Evolutionary conservation across 78 protist species (phyloP).

Genomic region (Pigoraptor vietnamica): DNA sequence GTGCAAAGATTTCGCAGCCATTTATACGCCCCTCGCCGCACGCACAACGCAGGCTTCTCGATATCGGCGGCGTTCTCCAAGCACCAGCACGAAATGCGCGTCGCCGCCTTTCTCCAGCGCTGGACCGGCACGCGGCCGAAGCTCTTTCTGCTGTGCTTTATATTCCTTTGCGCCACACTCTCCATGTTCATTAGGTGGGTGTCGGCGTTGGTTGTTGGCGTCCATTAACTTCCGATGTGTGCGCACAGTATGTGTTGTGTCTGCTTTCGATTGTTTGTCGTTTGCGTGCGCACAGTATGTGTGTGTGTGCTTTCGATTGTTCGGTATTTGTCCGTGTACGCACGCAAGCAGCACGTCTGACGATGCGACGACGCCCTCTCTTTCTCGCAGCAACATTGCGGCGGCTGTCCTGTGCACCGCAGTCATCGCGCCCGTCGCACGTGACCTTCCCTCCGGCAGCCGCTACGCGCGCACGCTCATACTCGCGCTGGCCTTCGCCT

Average conservation of each 20-base stretch:
- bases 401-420: slow-evolving; percentile 20
- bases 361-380: too few species aligned
- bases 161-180: not conserved
- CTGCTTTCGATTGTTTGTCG: too few species aligned
- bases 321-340: too few species aligned
- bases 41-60: not conserved
- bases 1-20: too few species aligned
- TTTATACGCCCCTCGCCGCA: too few species aligned
- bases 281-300: too few species aligned
- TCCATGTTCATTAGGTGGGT: slow-evolving; percentile 8
- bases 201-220: too few species aligned
- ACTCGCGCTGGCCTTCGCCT: slow-evolving; percentile 31
- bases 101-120: not conserved
- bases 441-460: not conserved
- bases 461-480: not conserved
- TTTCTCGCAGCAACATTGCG: slow-evolving; percentile 33
- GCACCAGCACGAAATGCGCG: not conserved
- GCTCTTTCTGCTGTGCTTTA: slow-evolving; percentile 1
- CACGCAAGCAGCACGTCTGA: too few species aligned
- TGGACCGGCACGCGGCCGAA: not conserved
- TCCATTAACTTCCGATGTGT: too few species aligned
- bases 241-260: too few species aligned
- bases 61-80: slow-evolving; percentile 5
- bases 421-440: not conserved
- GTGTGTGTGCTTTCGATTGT: too few species aligned